Evolutionary conservation across 495 filamentous ascomycete species (phyloP).

Genomic region (Tuber aestivum): DNA sequence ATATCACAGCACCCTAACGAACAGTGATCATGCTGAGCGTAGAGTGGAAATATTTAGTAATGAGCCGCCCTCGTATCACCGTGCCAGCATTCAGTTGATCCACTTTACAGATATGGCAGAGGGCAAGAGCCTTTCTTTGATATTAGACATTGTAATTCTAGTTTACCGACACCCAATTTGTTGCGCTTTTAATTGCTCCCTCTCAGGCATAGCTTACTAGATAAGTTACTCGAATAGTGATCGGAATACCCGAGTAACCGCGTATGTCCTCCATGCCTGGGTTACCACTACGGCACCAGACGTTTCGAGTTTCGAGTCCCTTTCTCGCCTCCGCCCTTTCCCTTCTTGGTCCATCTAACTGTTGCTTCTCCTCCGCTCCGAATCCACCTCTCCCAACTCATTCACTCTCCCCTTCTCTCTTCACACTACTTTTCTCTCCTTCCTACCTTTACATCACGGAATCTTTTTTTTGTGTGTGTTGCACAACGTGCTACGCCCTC

Average conservation of each 20-base stretch:
- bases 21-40: not conserved
- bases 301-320: not conserved
- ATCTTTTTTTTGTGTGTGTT: conserved; percentile 25
- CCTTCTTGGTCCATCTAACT: not conserved
- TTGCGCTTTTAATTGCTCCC: not conserved
- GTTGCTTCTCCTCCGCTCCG: not conserved
- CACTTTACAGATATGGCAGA: not conserved
- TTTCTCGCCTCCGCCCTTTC: not conserved
- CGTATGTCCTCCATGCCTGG: not conserved
- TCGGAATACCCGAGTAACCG: not conserved
- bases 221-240: not conserved
- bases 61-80: not conserved
- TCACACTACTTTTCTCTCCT: conserved; percentile 25
- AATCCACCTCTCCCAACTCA: conserved; percentile 35
- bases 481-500: not conserved
- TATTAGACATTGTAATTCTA: not conserved
- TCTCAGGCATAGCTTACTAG: not conserved
- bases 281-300: not conserved
- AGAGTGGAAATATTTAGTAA: not conserved
- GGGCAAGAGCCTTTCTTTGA: not conserved
- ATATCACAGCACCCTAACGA: not conserved
- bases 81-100: not conserved
- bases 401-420: conserved; percentile 24
- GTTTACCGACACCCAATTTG: not conserved
- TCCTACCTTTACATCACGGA: conserved; percentile 20